phyloP scores from a whole-genome alignment of 805 yeast genomes.

The Teunomyces tritomae region DNA sequence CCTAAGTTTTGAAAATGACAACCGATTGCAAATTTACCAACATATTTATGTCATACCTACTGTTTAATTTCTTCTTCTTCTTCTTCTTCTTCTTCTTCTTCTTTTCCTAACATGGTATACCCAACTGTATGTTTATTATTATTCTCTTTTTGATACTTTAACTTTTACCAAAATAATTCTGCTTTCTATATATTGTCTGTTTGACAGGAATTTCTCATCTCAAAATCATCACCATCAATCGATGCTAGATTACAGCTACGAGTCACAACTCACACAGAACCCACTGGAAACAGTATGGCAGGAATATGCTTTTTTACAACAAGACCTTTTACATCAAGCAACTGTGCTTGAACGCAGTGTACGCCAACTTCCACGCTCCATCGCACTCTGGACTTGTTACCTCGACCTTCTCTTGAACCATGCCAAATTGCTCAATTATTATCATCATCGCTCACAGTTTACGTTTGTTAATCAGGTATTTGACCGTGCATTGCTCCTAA shows the following conservation, averaged over 20 bases:
- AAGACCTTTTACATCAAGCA: conserved; percentile 31
- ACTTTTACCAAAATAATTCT: too few relatives aligned
- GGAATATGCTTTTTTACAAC: conserved; percentile 31
- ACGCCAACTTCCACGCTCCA: conserved; percentile 39
- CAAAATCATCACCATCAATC: neutral
- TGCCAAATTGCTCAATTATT: conserved; percentile 24
- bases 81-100: too few relatives aligned
- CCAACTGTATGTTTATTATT: too few relatives aligned
- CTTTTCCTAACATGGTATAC: too few relatives aligned
- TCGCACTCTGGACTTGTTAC: conserved; percentile 55
- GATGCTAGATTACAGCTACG: conserved; percentile 24
- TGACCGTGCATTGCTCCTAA: conserved; percentile 44
- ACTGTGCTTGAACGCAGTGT: conserved; percentile 56
- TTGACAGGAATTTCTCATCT: neutral
- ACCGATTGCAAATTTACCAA: too few relatives aligned
- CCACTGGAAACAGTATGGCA: conserved; percentile 43
- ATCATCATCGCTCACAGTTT: conserved; percentile 28
- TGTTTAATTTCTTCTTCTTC: too few relatives aligned
- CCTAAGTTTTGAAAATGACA: too few relatives aligned
- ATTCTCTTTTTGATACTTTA: too few relatives aligned
- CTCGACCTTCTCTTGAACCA: conserved; percentile 39
- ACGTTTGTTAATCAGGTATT: conserved; percentile 41
- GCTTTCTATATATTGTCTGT: too few relatives aligned
- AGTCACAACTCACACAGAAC: conserved; percentile 31
- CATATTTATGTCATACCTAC: too few relatives aligned